phyloP scores from a whole-genome alignment of 1,284 basidiomycete species.

The Taiwanofungus camphoratus region DNA sequence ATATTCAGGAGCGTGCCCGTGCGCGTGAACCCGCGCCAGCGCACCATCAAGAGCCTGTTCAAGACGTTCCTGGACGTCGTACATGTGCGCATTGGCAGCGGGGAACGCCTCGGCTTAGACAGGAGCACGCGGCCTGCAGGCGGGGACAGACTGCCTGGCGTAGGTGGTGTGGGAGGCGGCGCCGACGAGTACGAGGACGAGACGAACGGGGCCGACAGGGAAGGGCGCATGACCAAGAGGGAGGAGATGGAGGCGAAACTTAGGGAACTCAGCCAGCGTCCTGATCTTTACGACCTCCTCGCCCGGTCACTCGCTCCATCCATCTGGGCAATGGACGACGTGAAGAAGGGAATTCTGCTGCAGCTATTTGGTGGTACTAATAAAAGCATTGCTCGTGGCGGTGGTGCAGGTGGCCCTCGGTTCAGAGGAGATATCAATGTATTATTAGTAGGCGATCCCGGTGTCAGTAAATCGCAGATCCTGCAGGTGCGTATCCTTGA shows the following conservation, averaged over 20 bases:
- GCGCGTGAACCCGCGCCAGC: conserved; percentile 86
- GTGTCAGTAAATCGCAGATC: conserved; percentile 96
- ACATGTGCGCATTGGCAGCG: conserved; percentile 78
- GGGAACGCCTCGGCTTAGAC: conserved; percentile 75
- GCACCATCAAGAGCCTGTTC: conserved; percentile 92
- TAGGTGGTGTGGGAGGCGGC: conserved; percentile 77
- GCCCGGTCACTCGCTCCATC: conserved; percentile 87
- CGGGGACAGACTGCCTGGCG: conserved; percentile 65
- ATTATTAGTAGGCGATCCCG: conserved; percentile 94
- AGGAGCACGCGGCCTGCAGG: conserved; percentile 72
- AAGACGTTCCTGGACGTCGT: conserved; percentile 97
- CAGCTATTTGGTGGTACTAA: conserved; percentile 98
- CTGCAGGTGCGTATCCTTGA: conserved; percentile 54
- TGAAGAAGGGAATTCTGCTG: conserved; percentile 95
- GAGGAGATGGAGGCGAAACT: conserved; percentile 60
- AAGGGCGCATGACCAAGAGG: conserved; percentile 42
- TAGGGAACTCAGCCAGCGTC: conserved; percentile 62
- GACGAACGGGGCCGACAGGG: conserved; percentile 31
- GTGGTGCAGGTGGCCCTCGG: conserved; percentile 91
- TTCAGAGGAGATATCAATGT: conserved; percentile 99
- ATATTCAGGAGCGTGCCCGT: conserved; percentile 95
- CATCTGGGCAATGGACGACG: conserved; percentile 98
- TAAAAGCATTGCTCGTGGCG: conserved; percentile 89
- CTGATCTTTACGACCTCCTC: conserved; percentile 87
- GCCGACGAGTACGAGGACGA: conserved; percentile 52